These are phyloP conservation scores for Paramecium sexaurelia DNA, from an alignment of 73 alveolate species.

Conservation along the genomic window DNA sequence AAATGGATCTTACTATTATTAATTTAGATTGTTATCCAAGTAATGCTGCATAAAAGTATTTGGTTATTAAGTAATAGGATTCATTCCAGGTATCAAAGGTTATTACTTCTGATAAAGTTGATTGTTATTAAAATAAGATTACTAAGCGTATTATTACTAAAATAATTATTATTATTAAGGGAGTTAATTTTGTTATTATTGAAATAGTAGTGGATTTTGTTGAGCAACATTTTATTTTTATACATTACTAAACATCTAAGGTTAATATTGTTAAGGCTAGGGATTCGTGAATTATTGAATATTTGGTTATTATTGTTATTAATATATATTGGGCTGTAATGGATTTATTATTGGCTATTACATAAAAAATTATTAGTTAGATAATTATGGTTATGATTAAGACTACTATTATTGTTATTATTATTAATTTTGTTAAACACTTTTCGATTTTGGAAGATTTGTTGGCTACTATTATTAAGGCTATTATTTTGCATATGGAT, in stretches of 20 bases:
- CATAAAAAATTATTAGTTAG: not conserved
- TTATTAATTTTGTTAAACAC: not conserved
- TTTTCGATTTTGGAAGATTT: not conserved
- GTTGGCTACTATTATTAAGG: not conserved
- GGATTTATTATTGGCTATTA: not conserved
- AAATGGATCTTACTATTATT: not conserved
- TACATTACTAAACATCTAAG: not conserved
- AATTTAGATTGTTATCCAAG: slow-evolving; percentile 1
- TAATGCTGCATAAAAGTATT: not conserved
- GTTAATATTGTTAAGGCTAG: slow-evolving; percentile 9
- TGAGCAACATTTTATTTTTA: not conserved
- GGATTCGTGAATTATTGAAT: not conserved
- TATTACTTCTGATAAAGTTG: not conserved
- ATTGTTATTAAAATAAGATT: not conserved
- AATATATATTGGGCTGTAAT: not conserved
- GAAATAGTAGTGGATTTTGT: not conserved
- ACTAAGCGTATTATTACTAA: not conserved
- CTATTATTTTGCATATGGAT: not conserved
- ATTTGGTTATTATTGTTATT: not conserved
- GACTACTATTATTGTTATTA: not conserved
- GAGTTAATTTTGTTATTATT: not conserved
- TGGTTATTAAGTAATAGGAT: not conserved
- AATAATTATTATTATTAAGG: not conserved
- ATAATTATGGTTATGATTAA: not conserved
- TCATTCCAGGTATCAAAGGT: not conserved